Evolutionary conservation across 257 asterid genomes (phyloP).

Genomic region (Solanum peruvianum): DNA sequence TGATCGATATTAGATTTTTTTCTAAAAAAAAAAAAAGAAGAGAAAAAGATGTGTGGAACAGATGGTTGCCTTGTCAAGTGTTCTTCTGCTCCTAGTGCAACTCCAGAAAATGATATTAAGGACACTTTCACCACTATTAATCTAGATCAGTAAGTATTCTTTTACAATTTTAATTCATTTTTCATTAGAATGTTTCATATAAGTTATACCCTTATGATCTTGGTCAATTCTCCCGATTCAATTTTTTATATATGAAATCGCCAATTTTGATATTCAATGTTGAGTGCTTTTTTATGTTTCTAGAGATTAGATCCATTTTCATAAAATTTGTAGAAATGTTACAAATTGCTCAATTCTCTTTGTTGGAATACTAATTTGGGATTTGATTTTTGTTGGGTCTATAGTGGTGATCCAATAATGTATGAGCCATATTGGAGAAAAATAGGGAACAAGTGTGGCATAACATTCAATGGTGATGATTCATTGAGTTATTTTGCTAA

Average conservation of each 20-base stretch:
- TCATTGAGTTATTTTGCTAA: slow-evolving; percentile 66
- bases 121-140: slow-evolving; percentile 14
- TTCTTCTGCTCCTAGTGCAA: background rate
- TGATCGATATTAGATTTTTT: background rate
- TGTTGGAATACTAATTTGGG: background rate
- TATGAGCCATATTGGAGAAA: slow-evolving; percentile 39
- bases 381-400: background rate
- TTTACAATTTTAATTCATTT: too few species aligned
- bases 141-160: slow-evolving; percentile 56
- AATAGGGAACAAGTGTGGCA: slow-evolving; percentile 11
- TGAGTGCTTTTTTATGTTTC: background rate
- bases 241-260: background rate
- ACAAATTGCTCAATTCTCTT: background rate
- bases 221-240: background rate
- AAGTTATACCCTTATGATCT: background rate
- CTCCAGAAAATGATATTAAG: slow-evolving; percentile 4
- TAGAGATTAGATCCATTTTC: background rate
- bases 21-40: background rate
- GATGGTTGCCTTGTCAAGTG: slow-evolving; percentile 9
- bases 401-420: slow-evolving; percentile 44
- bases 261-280: background rate
- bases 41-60: slow-evolving; percentile 32
- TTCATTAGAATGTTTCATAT: background rate
- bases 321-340: background rate
- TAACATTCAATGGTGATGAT: slow-evolving; percentile 26